These are phyloP conservation scores for Chaetomiaceae sp. DNA, from an alignment of 2,329 filamentous ascomycete species.

Conservation along the genomic window DNA sequence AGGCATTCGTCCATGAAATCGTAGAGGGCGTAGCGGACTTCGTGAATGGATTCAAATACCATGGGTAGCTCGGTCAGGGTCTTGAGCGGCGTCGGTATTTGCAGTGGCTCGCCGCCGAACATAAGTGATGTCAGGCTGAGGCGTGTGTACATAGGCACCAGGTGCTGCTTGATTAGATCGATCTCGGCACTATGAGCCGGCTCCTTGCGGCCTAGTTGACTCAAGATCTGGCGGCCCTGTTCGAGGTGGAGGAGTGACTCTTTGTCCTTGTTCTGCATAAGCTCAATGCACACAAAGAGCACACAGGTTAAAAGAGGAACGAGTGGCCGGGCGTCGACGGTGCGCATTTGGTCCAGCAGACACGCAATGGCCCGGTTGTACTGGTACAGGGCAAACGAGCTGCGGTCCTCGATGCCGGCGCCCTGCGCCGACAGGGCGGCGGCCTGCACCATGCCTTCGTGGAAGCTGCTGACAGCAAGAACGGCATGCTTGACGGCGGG, in stretches of 20 bases:
- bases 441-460: conserved; percentile 30
- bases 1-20: conserved; percentile 36
- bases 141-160: conserved; percentile 40
- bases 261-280: conserved; percentile 43
- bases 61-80: conserved; percentile 28
- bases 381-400: conserved; percentile 36
- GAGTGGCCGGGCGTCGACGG: conserved; percentile 27
- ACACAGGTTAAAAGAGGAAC: conserved; percentile 41
- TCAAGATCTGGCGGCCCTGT: conserved; percentile 38
- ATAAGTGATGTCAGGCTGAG: conserved; percentile 37
- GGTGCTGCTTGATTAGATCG: conserved; percentile 34
- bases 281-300: conserved; percentile 48
- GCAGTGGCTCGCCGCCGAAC: conserved; percentile 33
- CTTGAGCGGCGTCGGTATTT: conserved; percentile 33
- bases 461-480: conserved; percentile 43
- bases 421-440: conserved; percentile 22
- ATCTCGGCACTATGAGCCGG: conserved; percentile 28
- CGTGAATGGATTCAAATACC: conserved; percentile 30
- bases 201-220: conserved; percentile 26
- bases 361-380: conserved; percentile 44
- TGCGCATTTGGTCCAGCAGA: conserved; percentile 32
- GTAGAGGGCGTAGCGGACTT: conserved; percentile 30
- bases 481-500: conserved; percentile 44
- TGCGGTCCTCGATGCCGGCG: conserved; percentile 19
- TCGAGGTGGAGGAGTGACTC: conserved; percentile 41